Base-by-base conservation (phyloP, 306 rosid species). In the Datisca glomerata region DNA sequence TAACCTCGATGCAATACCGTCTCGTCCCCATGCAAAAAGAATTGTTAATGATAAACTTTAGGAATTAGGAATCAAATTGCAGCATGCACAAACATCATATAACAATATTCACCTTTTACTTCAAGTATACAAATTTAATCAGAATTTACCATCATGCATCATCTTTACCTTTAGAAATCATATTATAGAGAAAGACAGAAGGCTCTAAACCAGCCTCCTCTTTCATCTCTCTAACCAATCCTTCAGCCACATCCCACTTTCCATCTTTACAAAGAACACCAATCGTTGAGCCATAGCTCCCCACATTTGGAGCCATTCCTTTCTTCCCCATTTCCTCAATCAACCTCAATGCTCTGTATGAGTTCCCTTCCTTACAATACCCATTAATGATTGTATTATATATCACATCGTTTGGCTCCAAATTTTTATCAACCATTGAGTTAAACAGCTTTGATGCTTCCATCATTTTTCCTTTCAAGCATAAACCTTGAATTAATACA, bases 311-410 rank as follows among this genome's bases (percentile, higher is more conserved):
- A 36, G 56, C 61, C 79, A 66, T 64, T 57, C 77, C 73, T 10
- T 57, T 64, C 33, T 57, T 54, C 43, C 61, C 59, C 96, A 86
- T 86, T 66, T 79, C 92, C 27, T 66, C 47, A 37, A 81, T 63
- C 66, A 78, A 44, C 73, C 68, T 75, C 43, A 78, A 63, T 24
- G 92, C 92, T 74, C 73, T 68, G 65, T 68, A 81, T 36, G 79
- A 73, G 67, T 61, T 86, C 28, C 70, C 83, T 62, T 81, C 86
- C 47, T 57, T 79, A 64, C 92, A 86, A 62, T 73, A 86, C 25
- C 94, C 94, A 61, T 63, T 70, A 44, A 86, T 64, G 68, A 81
- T 21, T 0, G 65, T 86, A 53, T 86, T 53, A 44, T 66, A 81
- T 67, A 81, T 68, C 36, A 78, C 81, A 61, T 65, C 71, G 16